Evolutionary conservation across 208 protist species (phyloP).

Genomic region (Herpetomonas tarakana): DNA sequence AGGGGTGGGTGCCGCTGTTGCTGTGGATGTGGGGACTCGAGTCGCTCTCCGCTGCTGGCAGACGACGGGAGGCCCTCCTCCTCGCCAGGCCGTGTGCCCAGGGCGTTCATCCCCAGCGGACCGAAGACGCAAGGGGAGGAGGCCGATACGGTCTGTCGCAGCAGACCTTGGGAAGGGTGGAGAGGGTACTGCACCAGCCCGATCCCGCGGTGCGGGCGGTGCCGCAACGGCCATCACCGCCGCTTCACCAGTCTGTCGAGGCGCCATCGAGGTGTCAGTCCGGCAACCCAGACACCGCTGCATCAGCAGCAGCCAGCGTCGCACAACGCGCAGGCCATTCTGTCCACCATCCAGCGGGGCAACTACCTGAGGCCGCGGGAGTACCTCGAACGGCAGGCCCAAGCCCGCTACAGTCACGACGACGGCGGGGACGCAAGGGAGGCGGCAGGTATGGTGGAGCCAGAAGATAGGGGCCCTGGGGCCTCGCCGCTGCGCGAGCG

Average conservation of each 20-base stretch:
- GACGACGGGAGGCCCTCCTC: not conserved
- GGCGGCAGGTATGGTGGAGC: too few relatives aligned
- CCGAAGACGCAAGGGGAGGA: not conserved
- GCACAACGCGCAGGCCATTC: conserved; percentile 66
- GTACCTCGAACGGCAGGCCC: conserved; percentile 46
- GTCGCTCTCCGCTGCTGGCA: too few relatives aligned
- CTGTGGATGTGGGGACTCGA: too few relatives aligned
- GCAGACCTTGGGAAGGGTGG: too few relatives aligned
- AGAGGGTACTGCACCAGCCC: too few relatives aligned
- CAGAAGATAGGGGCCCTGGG: too few relatives aligned
- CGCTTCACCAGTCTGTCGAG: too few relatives aligned
- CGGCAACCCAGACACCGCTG: not conserved
- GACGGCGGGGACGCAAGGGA: too few relatives aligned
- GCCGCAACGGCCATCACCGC: not conserved
- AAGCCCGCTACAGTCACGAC: conserved; percentile 7
- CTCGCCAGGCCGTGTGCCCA: not conserved
- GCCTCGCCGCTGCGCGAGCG: not conserved
- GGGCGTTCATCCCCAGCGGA: not conserved
- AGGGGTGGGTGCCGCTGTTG: conserved; percentile 15
- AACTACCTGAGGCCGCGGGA: conserved; percentile 66
- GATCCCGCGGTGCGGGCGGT: not conserved
- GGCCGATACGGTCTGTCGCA: too few relatives aligned
- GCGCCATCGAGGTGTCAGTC: too few relatives aligned
- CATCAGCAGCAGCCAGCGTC: conserved; percentile 20
- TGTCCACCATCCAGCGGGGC: conserved; percentile 65